phyloP scores from a whole-genome alignment of 2,329 filamentous ascomycete genomes.

The Aureobasidium zeae region DNA sequence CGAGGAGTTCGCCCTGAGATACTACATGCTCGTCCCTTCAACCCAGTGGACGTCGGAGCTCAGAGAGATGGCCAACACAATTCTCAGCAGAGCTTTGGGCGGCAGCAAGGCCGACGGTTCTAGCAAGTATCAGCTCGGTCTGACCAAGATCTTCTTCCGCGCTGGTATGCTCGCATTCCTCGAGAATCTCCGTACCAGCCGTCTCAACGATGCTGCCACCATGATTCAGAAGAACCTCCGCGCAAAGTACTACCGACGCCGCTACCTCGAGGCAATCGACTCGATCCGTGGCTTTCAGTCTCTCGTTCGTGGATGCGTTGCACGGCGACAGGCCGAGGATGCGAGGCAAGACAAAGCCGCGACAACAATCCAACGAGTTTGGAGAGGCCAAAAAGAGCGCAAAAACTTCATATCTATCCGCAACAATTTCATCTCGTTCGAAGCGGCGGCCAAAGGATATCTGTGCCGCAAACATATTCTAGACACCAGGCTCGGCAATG shows the following conservation, averaged over 20 bases:
- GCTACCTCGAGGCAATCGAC: slow-evolving; percentile 77
- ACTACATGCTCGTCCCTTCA: slow-evolving; percentile 96
- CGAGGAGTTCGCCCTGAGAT: slow-evolving; percentile 92
- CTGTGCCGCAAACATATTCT: slow-evolving; percentile 83
- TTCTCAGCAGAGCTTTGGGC: slow-evolving; percentile 75
- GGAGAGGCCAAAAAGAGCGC: slow-evolving; percentile 85
- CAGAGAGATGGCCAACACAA: slow-evolving; percentile 84
- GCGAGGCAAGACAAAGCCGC: slow-evolving; percentile 76
- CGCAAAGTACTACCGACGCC: slow-evolving; percentile 88
- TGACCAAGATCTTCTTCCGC: slow-evolving; percentile 99
- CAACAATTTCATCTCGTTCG: slow-evolving; percentile 75
- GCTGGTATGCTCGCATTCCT: slow-evolving; percentile 98
- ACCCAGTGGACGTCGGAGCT: slow-evolving; percentile 89
- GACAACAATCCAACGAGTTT: slow-evolving; percentile 89
- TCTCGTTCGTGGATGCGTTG: slow-evolving; percentile 64
- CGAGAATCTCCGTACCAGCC: slow-evolving; percentile 82
- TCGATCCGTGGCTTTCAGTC: slow-evolving; percentile 76
- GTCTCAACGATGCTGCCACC: slow-evolving; percentile 86
- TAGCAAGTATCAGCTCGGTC: slow-evolving; percentile 94
- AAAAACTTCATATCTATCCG: slow-evolving; percentile 71
- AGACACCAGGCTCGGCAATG: slow-evolving; percentile 88
- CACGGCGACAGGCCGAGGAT: slow-evolving; percentile 69
- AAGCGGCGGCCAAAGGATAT: slow-evolving; percentile 86
- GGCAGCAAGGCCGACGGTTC: slow-evolving; percentile 53
- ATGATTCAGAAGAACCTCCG: slow-evolving; percentile 98